Evolutionary conservation across 2,329 filamentous ascomycete genomes (phyloP), one percentile per base, ranked within the genome.

Genomic region (Metarhizium robertsii): DNA sequence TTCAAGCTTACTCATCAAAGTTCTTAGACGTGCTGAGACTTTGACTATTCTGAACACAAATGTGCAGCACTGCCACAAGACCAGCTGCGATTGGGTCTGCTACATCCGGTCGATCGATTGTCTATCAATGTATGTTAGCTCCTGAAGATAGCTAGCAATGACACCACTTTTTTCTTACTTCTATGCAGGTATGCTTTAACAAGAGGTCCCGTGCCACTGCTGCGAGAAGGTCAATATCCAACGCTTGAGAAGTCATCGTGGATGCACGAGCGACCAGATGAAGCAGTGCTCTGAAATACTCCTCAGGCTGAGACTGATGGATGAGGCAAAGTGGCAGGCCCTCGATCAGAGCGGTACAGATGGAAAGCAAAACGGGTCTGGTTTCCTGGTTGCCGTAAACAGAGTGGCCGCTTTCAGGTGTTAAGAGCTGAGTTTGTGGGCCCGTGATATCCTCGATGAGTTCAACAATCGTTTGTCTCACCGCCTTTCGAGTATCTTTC

Each of bases 261-360:
- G 29, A 51, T 11, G n/a, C 29, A 14, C 29, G 43, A 20, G 52
- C 54, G 38, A 56, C 38, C 6, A 58, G 48, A 46, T 52, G 36
- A 3, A 55, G 65, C 36, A 73, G 68, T 18, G 80, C 60, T 2
- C 61, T 59, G 53, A 83, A 74, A 16, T 77, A 62, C 51, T 81
- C 77, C 29, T 74, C 69, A 55, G 76, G 77, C 29, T 72, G 69
- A 30, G 54, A 55, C 34, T 70, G 66, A 53, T 66, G 60, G 5
- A 42, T 53, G 18, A 63, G 62, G 30, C 69, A 68, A 40, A 66
- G 61, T 8, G 68, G 64, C 16, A 77, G 60, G 8, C 73, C 65
- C 32, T 66, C 64, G 20, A 66, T 63, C 25, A 70, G 58, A 45
- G 71, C 65, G 4, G 60, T 58, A 65, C 68, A 72, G 30, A 70